Evolutionary conservation across 129 eudicot genomes (phyloP), one percentile per base, ranked within the genome.

Genomic region (Escallonia herrerae): DNA sequence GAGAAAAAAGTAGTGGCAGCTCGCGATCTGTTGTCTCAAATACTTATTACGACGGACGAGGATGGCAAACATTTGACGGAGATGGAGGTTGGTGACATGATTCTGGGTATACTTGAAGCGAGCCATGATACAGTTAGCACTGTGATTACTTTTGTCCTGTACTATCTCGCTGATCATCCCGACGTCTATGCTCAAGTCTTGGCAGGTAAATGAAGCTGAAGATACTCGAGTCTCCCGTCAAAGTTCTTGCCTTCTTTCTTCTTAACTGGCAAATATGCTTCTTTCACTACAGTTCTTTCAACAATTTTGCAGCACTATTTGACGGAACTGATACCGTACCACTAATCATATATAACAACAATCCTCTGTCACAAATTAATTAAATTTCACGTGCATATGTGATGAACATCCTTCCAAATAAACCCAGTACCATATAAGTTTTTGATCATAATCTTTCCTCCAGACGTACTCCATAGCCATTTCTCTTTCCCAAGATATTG

Each of bases 141-240:
- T 15, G 13, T 14, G 15, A 54, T 69, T 3, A 50, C 60, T 43
- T 70, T 49, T 15, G 52, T 70, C 22, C 45, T 70, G 41, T 59
- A 68, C 15, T 68, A 57, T 52, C 75, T 71, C 12, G 68, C 68
- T 2, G 69, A 71, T 43, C 68, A 40, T 48, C 76, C 76, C 22
- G 14, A 56, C 7, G 49, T 72, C 50, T 72, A 63, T 9, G 38
- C 41, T 9, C 44, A 64, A 47, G 76, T 64, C 45, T 57, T 72
- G 11, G 22, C 39, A 39, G 66, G 77, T 70, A 70, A 22, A 22
- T 58, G 11, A 8, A 37, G 9, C 1, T 33, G 0, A 58, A n/a
- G n/a, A 6, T 54, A 12, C 58, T 5, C 50, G 6, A 46, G 50
- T 46, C 2, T 46, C 50, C 8, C 4, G 50, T 46, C 2, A 1